Evolutionary conservation across 257 asterid genomes (phyloP).

Genomic region (Salvia splendens): DNA sequence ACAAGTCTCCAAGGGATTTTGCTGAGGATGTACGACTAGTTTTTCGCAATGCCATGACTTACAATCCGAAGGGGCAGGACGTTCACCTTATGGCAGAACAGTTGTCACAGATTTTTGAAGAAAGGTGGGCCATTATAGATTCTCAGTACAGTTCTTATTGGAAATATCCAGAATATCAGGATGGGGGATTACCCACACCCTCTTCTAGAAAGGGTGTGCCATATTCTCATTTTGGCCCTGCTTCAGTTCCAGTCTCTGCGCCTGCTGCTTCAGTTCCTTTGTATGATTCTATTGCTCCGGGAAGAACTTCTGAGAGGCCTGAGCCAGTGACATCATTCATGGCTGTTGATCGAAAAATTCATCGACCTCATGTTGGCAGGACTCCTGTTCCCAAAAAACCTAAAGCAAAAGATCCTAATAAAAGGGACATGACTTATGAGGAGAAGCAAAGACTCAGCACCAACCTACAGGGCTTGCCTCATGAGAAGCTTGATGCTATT

Average conservation of each 20-base stretch:
- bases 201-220: conserved; percentile 52
- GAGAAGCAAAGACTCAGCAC: conserved; percentile 95
- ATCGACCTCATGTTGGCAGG: conserved; percentile 54
- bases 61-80: conserved; percentile 90
- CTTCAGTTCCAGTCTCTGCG: conserved; percentile 33
- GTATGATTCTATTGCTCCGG: conserved; percentile 39
- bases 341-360: conserved; percentile 52
- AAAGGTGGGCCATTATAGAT: conserved; percentile 76
- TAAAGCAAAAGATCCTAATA: conserved; percentile 86
- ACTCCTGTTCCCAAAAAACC: conserved; percentile 87
- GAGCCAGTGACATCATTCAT: conserved; percentile 43
- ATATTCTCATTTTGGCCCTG: conserved; percentile 43
- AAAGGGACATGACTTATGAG: conserved; percentile 92
- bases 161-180: conserved; percentile 66
- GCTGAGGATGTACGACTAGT: conserved; percentile 91
- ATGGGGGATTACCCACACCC: conserved; percentile 62
- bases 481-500: conserved; percentile 86
- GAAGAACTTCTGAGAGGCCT: conserved; percentile 49
- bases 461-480: conserved; percentile 81
- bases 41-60: conserved; percentile 86
- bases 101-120: conserved; percentile 70
- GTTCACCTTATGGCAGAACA: conserved; percentile 85
- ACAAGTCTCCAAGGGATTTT: conserved; percentile 72
- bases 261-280: conserved; percentile 40
- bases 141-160: conserved; percentile 56